Base-by-base conservation (phyloP, 2,329 filamentous ascomycete species). In the Xylaria hypoxylon region DNA sequence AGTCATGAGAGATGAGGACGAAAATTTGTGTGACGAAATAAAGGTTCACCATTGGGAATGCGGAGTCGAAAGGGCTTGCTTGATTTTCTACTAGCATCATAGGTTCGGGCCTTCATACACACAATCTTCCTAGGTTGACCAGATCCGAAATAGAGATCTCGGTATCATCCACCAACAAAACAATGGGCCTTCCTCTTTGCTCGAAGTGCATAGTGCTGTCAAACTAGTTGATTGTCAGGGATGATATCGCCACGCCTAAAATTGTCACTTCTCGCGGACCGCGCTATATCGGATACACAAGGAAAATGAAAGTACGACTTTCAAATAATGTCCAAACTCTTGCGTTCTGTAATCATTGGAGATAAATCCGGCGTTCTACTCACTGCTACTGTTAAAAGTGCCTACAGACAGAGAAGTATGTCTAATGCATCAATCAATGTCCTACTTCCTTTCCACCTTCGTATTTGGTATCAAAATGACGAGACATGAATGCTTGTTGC, bases 11-110 rank as follows among this genome's bases (percentile, higher is more conserved):
- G 67, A 71, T 64, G 70, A 71, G 61, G 71, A 71, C 65, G 56
- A 68, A 68, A 74, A 74, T 70, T 73, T 69, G 70, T 72, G 73
- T 70, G 70, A 75, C 72, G 72, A 72, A 70, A 45, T 69, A 66
- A 73, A 68, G 74, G 73, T 70, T 70, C 65, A 71, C 74, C 74
- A 78, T 75, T 70, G 76, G 76, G 73, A 74, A 77, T 74, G 72
- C 74, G 76, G 76, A 77, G 76, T 78, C 76, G 64, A 77, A 53
- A 77, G 66, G 76, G 76, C 73, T 77, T 76, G 75, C 75, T 77
- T 78, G 75, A 72, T 77, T 78, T 77, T 72, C 67, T 73, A 76
- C 74, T 71, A 75, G 75, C 76, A 77, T 77, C 74, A 74, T 74
- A 74, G 76, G 75, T 73, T 76, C 71, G 70, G 75, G 71, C 75